These are phyloP conservation scores for Leccinum griseonigrum DNA, from an alignment of 1,284 basidiomycete species.

Conservation along the genomic window DNA sequence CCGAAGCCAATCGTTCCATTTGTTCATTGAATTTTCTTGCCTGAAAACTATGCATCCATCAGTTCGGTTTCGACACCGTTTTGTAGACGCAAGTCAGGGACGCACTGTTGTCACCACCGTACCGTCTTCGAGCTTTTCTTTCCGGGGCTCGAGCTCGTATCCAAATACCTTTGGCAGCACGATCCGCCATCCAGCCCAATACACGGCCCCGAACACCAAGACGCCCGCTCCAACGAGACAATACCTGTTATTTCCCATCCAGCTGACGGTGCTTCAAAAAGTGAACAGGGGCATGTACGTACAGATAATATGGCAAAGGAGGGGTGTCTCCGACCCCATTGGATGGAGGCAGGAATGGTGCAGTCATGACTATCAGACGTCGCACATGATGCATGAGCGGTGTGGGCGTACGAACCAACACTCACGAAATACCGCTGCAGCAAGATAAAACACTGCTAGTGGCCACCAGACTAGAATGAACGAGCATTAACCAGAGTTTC, in stretches of 20 bases:
- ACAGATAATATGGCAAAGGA: constrained; percentile 59
- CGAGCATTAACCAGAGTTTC: not conserved
- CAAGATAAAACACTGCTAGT: constrained; percentile 54
- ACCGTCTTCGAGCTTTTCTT: constrained; percentile 51
- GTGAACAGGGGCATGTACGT: constrained; percentile 13
- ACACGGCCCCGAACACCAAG: constrained; percentile 45
- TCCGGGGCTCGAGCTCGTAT: constrained; percentile 47
- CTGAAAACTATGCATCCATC: constrained; percentile 18
- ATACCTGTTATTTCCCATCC: constrained; percentile 37
- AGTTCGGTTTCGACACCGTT: not conserved
- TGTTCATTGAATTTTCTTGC: constrained; percentile 4
- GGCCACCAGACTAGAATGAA: constrained; percentile 50
- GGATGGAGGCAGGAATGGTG: constrained; percentile 54
- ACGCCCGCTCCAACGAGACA: constrained; percentile 55
- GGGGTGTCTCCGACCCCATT: constrained; percentile 57
- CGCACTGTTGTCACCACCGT: constrained; percentile 55
- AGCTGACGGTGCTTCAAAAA: not conserved
- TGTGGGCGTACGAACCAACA: not conserved
- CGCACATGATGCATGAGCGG: not conserved
- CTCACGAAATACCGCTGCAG: constrained; percentile 50
- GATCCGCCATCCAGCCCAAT: constrained; percentile 56
- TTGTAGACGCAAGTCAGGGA: constrained; percentile 5
- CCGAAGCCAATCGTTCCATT: not conserved
- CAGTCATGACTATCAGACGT: constrained; percentile 43
- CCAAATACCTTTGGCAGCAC: constrained; percentile 48